These are phyloP conservation scores for Ascocoryne sarcoides DNA, from an alignment of 2,329 filamentous ascomycete species.

Conservation along the genomic window DNA sequence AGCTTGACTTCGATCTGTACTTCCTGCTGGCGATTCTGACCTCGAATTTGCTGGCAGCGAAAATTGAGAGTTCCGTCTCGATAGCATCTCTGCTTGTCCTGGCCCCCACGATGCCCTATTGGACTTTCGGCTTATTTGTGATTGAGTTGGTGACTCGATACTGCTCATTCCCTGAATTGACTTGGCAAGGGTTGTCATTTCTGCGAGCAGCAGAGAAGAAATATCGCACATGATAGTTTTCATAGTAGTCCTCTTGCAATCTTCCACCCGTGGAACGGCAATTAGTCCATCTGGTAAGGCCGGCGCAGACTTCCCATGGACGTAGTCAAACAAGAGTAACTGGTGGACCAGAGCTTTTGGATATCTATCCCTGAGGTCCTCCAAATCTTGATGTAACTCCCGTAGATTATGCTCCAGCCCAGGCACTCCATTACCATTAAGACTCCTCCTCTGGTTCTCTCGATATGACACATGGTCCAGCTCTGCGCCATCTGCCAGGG, in stretches of 20 bases:
- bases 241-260: slow-evolving; percentile 69
- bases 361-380: slow-evolving; percentile 62
- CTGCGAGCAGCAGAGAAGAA: slow-evolving; percentile 62
- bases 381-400: slow-evolving; percentile 56
- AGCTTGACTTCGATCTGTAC: slow-evolving; percentile 49
- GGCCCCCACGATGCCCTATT: slow-evolving; percentile 35
- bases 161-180: slow-evolving; percentile 64
- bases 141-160: slow-evolving; percentile 66
- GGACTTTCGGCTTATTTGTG: slow-evolving; percentile 32
- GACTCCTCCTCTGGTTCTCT: slow-evolving; percentile 47
- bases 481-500: slow-evolving; percentile 73
- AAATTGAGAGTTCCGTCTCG: slow-evolving; percentile 49
- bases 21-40: slow-evolving; percentile 44
- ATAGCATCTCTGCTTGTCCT: slow-evolving; percentile 34
- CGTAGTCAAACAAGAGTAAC: slow-evolving; percentile 71
- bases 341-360: slow-evolving; percentile 70
- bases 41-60: slow-evolving; percentile 38
- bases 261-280: slow-evolving; percentile 57
- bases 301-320: slow-evolving; percentile 37
- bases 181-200: slow-evolving; percentile 66
- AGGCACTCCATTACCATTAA: slow-evolving; percentile 37
- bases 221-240: slow-evolving; percentile 75
- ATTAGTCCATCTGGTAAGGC: slow-evolving; percentile 60
- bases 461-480: slow-evolving; percentile 45
- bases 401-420: slow-evolving; percentile 49